phyloP scores from a whole-genome alignment of 345 rosid genomes.

The Physaria fendleri region DNA sequence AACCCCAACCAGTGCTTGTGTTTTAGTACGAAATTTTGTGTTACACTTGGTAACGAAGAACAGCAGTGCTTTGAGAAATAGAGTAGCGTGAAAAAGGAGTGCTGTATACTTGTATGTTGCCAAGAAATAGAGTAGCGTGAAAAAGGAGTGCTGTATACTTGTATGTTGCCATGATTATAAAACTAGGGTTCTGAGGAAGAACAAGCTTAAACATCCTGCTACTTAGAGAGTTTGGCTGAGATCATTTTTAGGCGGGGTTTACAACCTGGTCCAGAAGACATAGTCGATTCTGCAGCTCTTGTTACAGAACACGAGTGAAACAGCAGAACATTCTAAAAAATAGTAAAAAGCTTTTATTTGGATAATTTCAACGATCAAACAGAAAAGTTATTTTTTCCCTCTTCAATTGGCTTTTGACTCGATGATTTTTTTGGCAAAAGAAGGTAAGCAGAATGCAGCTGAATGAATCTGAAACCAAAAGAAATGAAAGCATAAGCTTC shows the following conservation, averaged over 20 bases:
- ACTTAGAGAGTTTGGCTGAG: too few species aligned
- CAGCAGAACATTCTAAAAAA: slow-evolving; percentile 15
- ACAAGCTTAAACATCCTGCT: too few species aligned
- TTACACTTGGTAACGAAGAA: too few species aligned
- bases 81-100: too few species aligned
- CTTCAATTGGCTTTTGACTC: slow-evolving; percentile 27
- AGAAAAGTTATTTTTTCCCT: background rate
- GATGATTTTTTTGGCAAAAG: slow-evolving; percentile 41
- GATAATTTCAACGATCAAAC: slow-evolving; percentile 6
- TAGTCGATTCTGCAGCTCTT: background rate
- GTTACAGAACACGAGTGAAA: slow-evolving; percentile 15
- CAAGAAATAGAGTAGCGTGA: too few species aligned
- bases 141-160: too few species aligned
- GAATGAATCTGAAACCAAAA: slow-evolving; percentile 43
- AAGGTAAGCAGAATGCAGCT: slow-evolving; percentile 56
- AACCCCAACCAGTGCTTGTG: too few species aligned
- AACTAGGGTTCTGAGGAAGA: slow-evolving; percentile 1
- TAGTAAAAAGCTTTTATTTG: slow-evolving; percentile 13
- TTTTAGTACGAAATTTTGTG: too few species aligned
- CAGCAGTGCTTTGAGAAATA: too few species aligned
- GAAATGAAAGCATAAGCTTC: background rate
- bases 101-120: slow-evolving; percentile 8
- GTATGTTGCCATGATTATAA: background rate
- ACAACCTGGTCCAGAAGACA: too few species aligned
- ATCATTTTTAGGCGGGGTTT: too few species aligned